phyloP scores from a whole-genome alignment of 257 asterid genomes.

The Fraxinus pennsylvanica region DNA sequence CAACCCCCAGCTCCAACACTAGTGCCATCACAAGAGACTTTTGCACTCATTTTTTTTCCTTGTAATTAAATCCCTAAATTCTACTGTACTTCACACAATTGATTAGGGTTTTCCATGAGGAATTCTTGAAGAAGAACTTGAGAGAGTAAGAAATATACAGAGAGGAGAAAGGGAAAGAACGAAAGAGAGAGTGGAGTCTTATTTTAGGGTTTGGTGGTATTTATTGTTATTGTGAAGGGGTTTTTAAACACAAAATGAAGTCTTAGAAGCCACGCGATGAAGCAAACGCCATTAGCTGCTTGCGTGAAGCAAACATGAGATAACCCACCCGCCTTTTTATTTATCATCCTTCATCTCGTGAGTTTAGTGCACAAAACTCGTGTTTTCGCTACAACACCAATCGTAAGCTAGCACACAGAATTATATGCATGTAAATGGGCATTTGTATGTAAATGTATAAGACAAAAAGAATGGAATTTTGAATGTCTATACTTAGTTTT shows the following conservation, averaged over 20 bases:
- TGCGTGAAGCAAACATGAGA: constrained; percentile 99
- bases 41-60: constrained; percentile 42
- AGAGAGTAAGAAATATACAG: constrained; percentile 2
- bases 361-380: constrained; percentile 54
- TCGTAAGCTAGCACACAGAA: constrained; percentile 3
- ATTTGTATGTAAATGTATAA: background rate
- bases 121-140: constrained; percentile 7
- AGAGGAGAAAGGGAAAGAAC: constrained; percentile 7
- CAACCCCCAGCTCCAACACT: constrained; percentile 28
- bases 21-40: constrained; percentile 39
- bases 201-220: constrained; percentile 63
- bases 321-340: constrained; percentile 76
- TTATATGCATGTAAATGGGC: background rate
- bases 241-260: constrained; percentile 54
- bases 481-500: background rate
- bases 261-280: constrained; percentile 98
- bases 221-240: constrained; percentile 34
- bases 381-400: constrained; percentile 32
- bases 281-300: constrained; percentile 90
- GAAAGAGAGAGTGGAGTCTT: constrained; percentile 26
- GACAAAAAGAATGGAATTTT: constrained; percentile 25
- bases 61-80: background rate
- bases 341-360: constrained; percentile 69
- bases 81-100: background rate
- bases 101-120: constrained; percentile 34